Conservation (phyloP, 2,329 filamentous ascomycete species). For the Diaporthe humulicola region DNA sequence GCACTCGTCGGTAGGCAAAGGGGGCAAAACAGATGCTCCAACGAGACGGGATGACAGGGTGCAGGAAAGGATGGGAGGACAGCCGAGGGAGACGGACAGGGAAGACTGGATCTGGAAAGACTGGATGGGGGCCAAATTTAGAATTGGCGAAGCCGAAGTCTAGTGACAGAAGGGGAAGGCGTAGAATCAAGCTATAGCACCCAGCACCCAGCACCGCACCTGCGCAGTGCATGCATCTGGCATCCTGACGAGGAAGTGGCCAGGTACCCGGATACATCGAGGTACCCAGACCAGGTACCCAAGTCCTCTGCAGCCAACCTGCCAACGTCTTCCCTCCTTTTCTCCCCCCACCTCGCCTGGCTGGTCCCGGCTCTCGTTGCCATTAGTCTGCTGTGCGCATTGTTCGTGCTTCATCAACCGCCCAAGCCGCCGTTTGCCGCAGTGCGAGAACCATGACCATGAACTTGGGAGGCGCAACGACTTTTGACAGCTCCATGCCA, state of each 20-base stretch:
- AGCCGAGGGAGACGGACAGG: conserved; percentile 15
- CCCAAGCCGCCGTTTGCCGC: conserved; percentile 28
- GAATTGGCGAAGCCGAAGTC: conserved; percentile 31
- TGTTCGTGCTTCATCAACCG: conserved; percentile 25
- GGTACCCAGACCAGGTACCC: neutral
- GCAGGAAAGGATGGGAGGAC: conserved; percentile 19
- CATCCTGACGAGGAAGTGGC: neutral
- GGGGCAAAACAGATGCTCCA: conserved; percentile 9
- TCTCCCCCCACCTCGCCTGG: neutral
- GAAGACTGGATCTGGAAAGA: neutral
- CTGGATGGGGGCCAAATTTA: conserved; percentile 32
- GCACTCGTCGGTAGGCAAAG: conserved; percentile 17
- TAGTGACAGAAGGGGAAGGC: conserved; percentile 27
- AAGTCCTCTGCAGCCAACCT: conserved; percentile 2
- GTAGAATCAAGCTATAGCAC: conserved; percentile 12
- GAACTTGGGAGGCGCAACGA: neutral
- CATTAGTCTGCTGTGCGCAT: neutral
- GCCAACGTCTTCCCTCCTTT: neutral
- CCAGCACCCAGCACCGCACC: conserved; percentile 8
- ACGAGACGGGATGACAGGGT: conserved; percentile 8
- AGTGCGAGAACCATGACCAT: conserved; percentile 1
- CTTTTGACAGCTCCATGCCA: conserved; percentile 23
- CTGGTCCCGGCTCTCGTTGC: neutral
- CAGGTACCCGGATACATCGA: conserved; percentile 3
- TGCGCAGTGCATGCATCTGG: conserved; percentile 21